These are phyloP conservation scores for Buddleja alternifolia DNA, from an alignment of 257 asterid species.

Conservation along the genomic window DNA sequence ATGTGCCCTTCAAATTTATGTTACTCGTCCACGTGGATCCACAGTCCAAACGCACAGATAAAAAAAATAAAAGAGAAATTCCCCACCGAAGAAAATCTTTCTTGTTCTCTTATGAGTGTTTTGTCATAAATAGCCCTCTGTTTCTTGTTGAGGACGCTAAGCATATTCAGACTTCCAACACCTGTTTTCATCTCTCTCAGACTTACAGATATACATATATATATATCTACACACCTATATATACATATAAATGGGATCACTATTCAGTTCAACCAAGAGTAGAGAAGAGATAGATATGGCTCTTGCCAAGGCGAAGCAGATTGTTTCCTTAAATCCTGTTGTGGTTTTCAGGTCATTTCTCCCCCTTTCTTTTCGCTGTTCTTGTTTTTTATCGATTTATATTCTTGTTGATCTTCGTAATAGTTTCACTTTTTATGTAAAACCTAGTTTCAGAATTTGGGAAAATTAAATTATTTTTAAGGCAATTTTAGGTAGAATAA, in stretches of 20 bases:
- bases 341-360: slow-evolving; percentile 68
- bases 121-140: slow-evolving; percentile 31
- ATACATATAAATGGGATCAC: slow-evolving; percentile 68
- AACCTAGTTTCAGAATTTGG: background rate
- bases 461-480: background rate
- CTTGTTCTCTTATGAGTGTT: background rate
- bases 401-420: too few relatives aligned
- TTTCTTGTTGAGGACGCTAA: slow-evolving; percentile 31
- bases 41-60: too few relatives aligned
- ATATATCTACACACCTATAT: too few relatives aligned
- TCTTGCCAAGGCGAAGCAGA: slow-evolving; percentile 66
- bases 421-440: too few relatives aligned
- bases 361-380: background rate
- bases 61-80: background rate
- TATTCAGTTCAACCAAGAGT: slow-evolving; percentile 50
- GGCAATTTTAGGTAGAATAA: background rate
- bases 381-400: background rate
- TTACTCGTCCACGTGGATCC: too few relatives aligned
- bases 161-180: slow-evolving; percentile 30
- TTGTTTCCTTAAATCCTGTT: slow-evolving; percentile 70
- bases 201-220: background rate
- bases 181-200: slow-evolving; percentile 33
- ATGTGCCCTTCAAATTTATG: too few relatives aligned
- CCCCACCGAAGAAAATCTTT: background rate
- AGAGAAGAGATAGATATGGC: slow-evolving; percentile 62